These are phyloP conservation scores for Thoreauomyces humboldtii DNA, from an alignment of 192 early-diverging fungal genomes.

Conservation along the genomic window DNA sequence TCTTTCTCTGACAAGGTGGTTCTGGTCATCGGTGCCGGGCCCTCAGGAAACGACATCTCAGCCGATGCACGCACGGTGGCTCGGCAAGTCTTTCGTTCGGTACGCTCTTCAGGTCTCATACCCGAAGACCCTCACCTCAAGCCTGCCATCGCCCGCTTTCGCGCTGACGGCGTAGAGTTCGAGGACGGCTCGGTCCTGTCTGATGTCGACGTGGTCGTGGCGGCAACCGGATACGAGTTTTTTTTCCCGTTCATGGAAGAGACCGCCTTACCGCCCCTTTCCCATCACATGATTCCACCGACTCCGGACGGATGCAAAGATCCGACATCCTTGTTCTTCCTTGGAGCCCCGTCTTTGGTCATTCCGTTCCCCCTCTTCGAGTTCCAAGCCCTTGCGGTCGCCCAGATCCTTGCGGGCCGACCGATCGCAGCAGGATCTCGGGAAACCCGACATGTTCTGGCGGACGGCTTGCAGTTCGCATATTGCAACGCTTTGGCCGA, in stretches of 20 bases:
- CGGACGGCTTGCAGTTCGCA: background rate
- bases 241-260: conserved; percentile 56
- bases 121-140: background rate
- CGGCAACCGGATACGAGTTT: conserved; percentile 67
- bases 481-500: background rate
- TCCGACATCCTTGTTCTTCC: conserved; percentile 43
- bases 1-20: conserved; percentile 97
- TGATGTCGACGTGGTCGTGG: conserved; percentile 50
- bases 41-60: conserved; percentile 85
- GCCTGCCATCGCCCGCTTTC: background rate
- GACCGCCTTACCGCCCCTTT: conserved; percentile 12
- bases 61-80: conserved; percentile 93
- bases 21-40: conserved; percentile 90
- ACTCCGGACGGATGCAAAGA: background rate
- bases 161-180: conserved; percentile 5
- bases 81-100: conserved; percentile 37
- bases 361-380: conserved; percentile 63
- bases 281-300: background rate
- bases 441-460: background rate
- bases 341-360: conserved; percentile 56
- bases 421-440: background rate
- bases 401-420: background rate
- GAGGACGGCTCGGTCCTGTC: conserved; percentile 1
- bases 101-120: background rate
- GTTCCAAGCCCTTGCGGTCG: conserved; percentile 40